Conservation (phyloP, 352 stramenopile genomes). For the Globisporangium recalcitrans region DNA sequence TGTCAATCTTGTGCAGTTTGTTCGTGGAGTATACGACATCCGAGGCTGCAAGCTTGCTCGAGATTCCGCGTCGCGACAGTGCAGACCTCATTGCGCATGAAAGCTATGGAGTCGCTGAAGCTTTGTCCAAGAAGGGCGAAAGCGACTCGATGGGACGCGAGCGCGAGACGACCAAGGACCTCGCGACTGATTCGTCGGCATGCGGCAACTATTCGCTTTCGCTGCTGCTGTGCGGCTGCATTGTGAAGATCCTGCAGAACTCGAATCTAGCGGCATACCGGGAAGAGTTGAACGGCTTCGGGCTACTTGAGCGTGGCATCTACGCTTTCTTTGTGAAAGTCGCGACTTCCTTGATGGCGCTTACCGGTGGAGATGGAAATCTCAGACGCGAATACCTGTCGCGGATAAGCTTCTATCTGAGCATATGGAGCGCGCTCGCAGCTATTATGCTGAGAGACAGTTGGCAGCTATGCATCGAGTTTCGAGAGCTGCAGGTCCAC, state of each 20-base stretch:
- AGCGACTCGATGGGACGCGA: not conserved
- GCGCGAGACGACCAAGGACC: not conserved
- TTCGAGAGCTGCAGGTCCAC: conserved; percentile 50
- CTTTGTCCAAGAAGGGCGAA: not conserved
- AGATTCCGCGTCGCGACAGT: conserved; percentile 2
- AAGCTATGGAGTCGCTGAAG: not conserved
- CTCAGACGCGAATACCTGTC: conserved; percentile 20
- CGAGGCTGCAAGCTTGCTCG: conserved; percentile 25
- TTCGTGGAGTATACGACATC: conserved; percentile 43
- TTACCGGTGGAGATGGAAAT: conserved; percentile 12
- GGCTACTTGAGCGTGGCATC: conserved; percentile 58
- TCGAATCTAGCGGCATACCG: conserved; percentile 29
- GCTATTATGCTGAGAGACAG: conserved; percentile 57
- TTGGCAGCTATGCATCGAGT: conserved; percentile 32
- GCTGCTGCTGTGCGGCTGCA: conserved; percentile 45
- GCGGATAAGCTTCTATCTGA: conserved; percentile 31
- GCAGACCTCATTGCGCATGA: not conserved
- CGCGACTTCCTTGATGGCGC: conserved; percentile 29
- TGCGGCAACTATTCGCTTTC: conserved; percentile 19
- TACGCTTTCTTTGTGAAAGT: conserved; percentile 51
- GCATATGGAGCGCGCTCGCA: conserved; percentile 34
- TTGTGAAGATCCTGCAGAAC: conserved; percentile 58
- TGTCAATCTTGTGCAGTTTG: conserved; percentile 58
- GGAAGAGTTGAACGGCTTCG: conserved; percentile 47
- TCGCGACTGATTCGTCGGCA: not conserved